A percentile compares a stretch with the other conserved stretches of the same genome.
Evolutionary conservation across 768 basidiomycete species (phyloP).

Genomic region (Amanita muscaria): DNA sequence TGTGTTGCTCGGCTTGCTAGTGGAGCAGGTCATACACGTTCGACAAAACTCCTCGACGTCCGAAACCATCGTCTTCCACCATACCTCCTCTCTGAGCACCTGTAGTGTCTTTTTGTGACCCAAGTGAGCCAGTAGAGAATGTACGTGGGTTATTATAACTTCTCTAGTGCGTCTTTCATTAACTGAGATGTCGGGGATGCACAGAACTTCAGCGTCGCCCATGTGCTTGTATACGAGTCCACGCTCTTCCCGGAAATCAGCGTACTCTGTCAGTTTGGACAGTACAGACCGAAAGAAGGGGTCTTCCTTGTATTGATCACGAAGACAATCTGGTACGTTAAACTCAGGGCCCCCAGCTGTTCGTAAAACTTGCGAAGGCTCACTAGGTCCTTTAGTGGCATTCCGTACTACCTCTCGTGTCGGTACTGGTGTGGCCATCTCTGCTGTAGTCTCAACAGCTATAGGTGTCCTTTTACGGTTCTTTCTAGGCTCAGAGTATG

Average conservation of each 20-base stretch:
- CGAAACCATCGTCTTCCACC: conserved; percentile 28
- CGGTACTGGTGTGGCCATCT: too few species aligned
- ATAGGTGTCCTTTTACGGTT: too few species aligned
- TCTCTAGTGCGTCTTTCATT: conserved; percentile 17
- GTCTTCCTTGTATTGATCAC: conserved; percentile 8
- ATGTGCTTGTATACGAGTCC: conserved; percentile 14
- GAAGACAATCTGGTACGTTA: conserved; percentile 2
- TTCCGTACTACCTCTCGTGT: too few species aligned
- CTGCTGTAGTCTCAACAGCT: too few species aligned
- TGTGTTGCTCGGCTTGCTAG: conserved; percentile 19
- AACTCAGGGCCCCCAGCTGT: conserved; percentile 5
- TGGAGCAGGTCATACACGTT: conserved; percentile 16
- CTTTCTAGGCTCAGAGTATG: too few species aligned
- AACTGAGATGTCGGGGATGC: conserved; percentile 17
- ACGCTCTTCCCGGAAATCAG: conserved; percentile 14
- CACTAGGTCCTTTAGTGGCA: too few species aligned
- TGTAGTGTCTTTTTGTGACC: conserved; percentile 25
- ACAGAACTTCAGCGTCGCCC: conserved; percentile 8
- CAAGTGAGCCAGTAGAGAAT: conserved; percentile 31
- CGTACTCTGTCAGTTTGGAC: conserved; percentile 11
- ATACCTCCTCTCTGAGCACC: conserved; percentile 25
- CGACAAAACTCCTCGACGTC: conserved; percentile 23
- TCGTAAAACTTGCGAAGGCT: too few species aligned
- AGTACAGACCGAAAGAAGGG: conserved; percentile 9
- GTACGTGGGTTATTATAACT: conserved; percentile 27